These are phyloP conservation scores for Cephaloascus albidus DNA, from an alignment of 805 yeast genomes.

Conservation along the genomic window DNA sequence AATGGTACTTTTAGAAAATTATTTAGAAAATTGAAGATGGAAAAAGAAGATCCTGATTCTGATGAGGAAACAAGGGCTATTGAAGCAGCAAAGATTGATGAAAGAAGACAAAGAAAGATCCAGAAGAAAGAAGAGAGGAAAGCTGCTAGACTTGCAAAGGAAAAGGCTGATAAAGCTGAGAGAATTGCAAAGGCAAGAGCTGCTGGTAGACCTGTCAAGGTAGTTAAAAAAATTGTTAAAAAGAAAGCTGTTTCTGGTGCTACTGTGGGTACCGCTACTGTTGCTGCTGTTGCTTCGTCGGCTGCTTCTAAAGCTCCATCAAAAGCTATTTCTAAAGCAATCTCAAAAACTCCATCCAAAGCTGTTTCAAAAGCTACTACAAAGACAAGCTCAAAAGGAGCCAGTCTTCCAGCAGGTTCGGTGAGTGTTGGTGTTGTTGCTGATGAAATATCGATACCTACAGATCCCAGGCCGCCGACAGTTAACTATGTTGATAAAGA, in stretches of 20 bases:
- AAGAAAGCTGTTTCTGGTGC: neutral
- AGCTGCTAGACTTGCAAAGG: neutral
- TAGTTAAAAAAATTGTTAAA: neutral
- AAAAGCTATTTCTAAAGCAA: neutral
- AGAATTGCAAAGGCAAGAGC: neutral
- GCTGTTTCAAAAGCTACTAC: neutral
- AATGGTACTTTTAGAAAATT: neutral
- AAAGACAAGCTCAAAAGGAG: neutral
- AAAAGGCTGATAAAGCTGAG: constrained; percentile 1
- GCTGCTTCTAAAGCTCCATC: constrained; percentile 1
- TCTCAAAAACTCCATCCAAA: neutral
- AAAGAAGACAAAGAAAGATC: constrained; percentile 3
- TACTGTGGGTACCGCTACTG: neutral
- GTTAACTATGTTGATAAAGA: no score
- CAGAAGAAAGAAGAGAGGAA: neutral
- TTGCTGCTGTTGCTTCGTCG: constrained; percentile 1
- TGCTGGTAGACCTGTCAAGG: constrained; percentile 1
- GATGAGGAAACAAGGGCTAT: constrained; percentile 8
- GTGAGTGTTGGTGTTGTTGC: neutral
- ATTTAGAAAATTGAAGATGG: constrained; percentile 1
- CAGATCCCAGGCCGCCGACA: no score
- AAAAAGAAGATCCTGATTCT: constrained; percentile 5
- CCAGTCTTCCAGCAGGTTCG: neutral
- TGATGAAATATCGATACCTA: neutral
- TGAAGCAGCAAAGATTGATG: constrained; percentile 6